Evolutionary conservation across 306 rosid species (phyloP).

Genomic region (Oemleria cerasiformis): DNA sequence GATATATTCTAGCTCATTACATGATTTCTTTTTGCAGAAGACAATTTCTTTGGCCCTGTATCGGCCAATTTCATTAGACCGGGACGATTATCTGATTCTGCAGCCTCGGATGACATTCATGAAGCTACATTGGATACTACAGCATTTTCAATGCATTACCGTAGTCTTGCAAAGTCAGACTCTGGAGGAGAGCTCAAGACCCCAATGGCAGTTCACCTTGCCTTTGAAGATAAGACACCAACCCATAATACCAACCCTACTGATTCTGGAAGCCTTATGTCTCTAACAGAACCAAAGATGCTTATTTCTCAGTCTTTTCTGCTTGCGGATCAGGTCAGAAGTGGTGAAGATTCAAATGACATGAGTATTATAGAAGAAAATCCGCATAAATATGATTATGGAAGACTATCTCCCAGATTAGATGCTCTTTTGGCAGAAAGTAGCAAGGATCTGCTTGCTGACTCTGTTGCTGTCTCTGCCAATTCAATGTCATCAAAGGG

Average conservation of each 20-base stretch:
- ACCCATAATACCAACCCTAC: slow-evolving; percentile 31
- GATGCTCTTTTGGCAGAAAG: slow-evolving; percentile 61
- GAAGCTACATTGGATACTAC: slow-evolving; percentile 91
- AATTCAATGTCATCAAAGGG: slow-evolving; percentile 15
- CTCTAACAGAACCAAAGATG: slow-evolving; percentile 49
- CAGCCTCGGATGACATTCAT: slow-evolving; percentile 52
- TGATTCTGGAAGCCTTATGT: slow-evolving; percentile 62
- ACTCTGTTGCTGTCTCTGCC: slow-evolving; percentile 19
- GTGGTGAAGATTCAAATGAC: slow-evolving; percentile 58
- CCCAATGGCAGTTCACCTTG: slow-evolving; percentile 46
- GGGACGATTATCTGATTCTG: slow-evolving; percentile 60
- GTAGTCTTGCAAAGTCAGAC: slow-evolving; percentile 78
- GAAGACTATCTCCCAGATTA: slow-evolving; percentile 51
- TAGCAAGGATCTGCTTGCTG: slow-evolving; percentile 42
- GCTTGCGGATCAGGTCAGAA: slow-evolving; percentile 30
- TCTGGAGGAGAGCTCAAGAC: slow-evolving; percentile 69
- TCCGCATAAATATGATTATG: slow-evolving; percentile 45
- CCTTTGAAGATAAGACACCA: slow-evolving; percentile 47
- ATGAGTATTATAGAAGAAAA: slow-evolving; percentile 74
- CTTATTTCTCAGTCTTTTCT: slow-evolving; percentile 25
- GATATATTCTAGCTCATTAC: not conserved
- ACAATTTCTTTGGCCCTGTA: slow-evolving; percentile 77
- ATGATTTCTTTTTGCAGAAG: slow-evolving; percentile 43
- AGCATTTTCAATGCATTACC: slow-evolving; percentile 87
- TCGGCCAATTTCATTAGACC: slow-evolving; percentile 76